Evolutionary conservation across 345 rosid species (phyloP).

Genomic region (Eucalyptus grandis): DNA sequence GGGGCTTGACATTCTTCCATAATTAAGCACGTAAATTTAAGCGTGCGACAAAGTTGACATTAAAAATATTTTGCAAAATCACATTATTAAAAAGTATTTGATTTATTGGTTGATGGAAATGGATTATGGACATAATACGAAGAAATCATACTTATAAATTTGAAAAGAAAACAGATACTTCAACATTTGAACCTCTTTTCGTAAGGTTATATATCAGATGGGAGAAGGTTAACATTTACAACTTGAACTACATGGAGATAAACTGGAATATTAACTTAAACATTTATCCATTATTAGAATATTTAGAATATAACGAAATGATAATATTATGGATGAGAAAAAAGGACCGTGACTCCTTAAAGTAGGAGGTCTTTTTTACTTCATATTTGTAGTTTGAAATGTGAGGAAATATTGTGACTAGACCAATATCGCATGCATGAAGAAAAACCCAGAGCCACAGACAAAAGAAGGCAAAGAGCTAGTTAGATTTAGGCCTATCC

Average conservation of each 20-base stretch:
- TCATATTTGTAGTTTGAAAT: background rate
- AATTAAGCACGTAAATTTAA: background rate
- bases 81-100: background rate
- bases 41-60: background rate
- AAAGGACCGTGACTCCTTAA: background rate
- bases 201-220: background rate
- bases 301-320: background rate
- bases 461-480: background rate
- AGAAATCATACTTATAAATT: background rate
- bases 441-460: background rate
- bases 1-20: background rate
- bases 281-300: background rate
- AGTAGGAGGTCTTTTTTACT: background rate
- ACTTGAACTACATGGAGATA: background rate
- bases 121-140: background rate
- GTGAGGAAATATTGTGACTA: background rate
- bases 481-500: background rate
- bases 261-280: background rate
- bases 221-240: background rate
- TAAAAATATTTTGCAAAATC: background rate
- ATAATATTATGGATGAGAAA: background rate
- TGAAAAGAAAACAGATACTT: background rate
- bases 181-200: background rate
- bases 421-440: background rate
- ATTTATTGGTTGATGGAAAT: background rate